Base-by-base conservation (phyloP, 202 grass and related monocot genomes). In the Eragrostis tef region DNA sequence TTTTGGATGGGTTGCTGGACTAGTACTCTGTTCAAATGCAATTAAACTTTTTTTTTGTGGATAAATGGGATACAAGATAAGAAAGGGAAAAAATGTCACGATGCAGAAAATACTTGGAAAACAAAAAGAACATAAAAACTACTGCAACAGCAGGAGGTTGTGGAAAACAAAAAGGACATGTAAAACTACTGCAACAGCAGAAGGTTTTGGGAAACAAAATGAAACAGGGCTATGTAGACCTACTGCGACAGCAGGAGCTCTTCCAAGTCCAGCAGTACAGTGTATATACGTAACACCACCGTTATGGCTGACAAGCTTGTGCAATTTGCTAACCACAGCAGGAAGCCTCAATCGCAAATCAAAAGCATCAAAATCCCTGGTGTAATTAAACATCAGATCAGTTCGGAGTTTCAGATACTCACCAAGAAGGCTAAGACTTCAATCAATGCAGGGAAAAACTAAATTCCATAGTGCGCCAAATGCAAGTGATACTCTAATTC, bases 361-460 rank as follows among this genome's bases (percentile, higher is more conserved):
- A 84, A 99, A 99, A 86, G 89, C 93, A 99, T 99, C 96, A 88
- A 99, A 99, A 93, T 99, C 96, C 90, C 92, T 99, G 86, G 52
- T 73, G 47, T 82, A 63, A 74, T 73, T 68, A 72, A 54, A 83
- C 15, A 83, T 85, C 63, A 77, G 22, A 77, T 36, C 60, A 74
- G 39, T 60, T 74, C 56, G 81, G 12, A 56, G 83, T 16, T 17
- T 64, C 3, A 82, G 74, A 71, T 54, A 86, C 66, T 34, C 17
- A 27, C 3, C 61, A 2, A 27, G 24, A 43, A 64, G 7, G 41
- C 42, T 41, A 65, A 9, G 11, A 64, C 15, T 51, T 62, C 1
- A 8, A 27, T 65, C 44, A 64, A 83, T 74, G 46, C 31, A 64
- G 7, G 14, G 0, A n/a, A 66, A 69, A 78, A 42, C 9, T 47